Evolutionary conservation across 2,329 filamentous ascomycete genomes (phyloP).

Genomic region (Helotiales sp.): DNA sequence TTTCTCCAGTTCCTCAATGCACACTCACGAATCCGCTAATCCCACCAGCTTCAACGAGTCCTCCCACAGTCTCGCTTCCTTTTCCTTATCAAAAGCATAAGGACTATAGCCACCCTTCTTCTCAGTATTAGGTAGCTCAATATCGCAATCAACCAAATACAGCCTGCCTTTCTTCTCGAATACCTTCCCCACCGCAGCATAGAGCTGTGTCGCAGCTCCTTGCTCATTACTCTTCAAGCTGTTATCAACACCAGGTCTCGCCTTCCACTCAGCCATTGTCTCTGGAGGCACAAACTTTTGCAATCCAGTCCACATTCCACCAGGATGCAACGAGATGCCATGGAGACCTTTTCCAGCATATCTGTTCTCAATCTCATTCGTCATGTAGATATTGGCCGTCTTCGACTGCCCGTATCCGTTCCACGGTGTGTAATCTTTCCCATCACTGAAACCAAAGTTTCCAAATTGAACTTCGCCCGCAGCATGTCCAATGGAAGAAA

Average conservation of each 20-base stretch:
- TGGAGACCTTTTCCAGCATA: slow-evolving; percentile 43
- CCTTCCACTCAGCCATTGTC: slow-evolving; percentile 4
- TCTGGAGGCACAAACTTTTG: slow-evolving; percentile 29
- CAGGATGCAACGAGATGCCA: slow-evolving; percentile 44
- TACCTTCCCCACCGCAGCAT: slow-evolving; percentile 35
- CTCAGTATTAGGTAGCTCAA: slow-evolving; percentile 28
- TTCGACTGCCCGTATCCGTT: slow-evolving; percentile 46
- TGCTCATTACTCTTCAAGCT: slow-evolving; percentile 32
- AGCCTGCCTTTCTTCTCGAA: slow-evolving; percentile 45
- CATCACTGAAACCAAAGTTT: slow-evolving; percentile 16
- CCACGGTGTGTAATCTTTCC: slow-evolving; percentile 41
- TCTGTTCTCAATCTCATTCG: slow-evolving; percentile 47
- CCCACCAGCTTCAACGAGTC: slow-evolving; percentile 38
- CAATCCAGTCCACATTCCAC: slow-evolving; percentile 37
- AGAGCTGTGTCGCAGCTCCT: slow-evolving; percentile 44
- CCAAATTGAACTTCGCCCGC: slow-evolving; percentile 42
- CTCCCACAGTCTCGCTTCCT: slow-evolving; percentile 43
- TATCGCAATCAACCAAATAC: slow-evolving; percentile 46
- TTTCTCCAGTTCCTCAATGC: too few relatives aligned
- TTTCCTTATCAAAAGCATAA: slow-evolving; percentile 40
- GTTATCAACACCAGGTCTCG: slow-evolving; percentile 2
- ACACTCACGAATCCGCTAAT: neutral
- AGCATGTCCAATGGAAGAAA: slow-evolving; percentile 47
- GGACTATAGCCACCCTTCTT: slow-evolving; percentile 23
- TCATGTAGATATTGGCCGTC: slow-evolving; percentile 46